A percentile compares a stretch with the other conserved stretches of the same genome.
Evolutionary conservation across 306 rosid genomes (phyloP).

Genomic region (Cucurbita ficifolia): DNA sequence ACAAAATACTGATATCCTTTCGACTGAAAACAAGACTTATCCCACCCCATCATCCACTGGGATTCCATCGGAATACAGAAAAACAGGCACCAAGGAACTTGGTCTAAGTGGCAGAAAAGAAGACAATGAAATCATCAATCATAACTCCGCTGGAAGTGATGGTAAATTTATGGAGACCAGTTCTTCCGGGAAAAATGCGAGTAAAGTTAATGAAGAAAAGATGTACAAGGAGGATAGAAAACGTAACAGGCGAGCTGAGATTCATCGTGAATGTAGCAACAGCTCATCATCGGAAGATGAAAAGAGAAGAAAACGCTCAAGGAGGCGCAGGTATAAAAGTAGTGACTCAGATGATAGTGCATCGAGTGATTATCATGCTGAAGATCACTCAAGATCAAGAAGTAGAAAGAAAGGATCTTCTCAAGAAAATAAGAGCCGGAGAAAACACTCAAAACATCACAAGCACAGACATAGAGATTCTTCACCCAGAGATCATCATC

Average conservation of each 20-base stretch:
- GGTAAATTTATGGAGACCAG: constrained; percentile 18
- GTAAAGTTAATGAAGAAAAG: constrained; percentile 16
- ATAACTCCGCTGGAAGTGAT: constrained; percentile 23
- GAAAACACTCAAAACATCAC: constrained; percentile 49
- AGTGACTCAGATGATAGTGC: constrained; percentile 39
- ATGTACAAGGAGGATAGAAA: constrained; percentile 20
- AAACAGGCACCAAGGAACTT: constrained; percentile 13
- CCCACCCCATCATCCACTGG: not conserved
- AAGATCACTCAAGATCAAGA: constrained; percentile 39
- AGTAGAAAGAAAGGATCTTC: constrained; percentile 42
- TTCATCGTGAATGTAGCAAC: constrained; percentile 23
- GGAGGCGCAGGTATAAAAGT: constrained; percentile 35
- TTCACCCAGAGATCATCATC: constrained; percentile 30
- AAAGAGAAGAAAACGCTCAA: constrained; percentile 42
- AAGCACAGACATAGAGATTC: constrained; percentile 43
- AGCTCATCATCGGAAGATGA: constrained; percentile 47
- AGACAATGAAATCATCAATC: constrained; percentile 14
- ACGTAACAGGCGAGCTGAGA: constrained; percentile 8
- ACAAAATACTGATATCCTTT: constrained; percentile 6
- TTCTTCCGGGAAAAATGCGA: constrained; percentile 18
- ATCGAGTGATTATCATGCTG: constrained; percentile 30
- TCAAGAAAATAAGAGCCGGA: constrained; percentile 44
- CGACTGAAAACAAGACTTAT: constrained; percentile 13
- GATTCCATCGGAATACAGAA: constrained; percentile 11
- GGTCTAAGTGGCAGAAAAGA: constrained; percentile 18